These are phyloP conservation scores for sunflower (Helianthus annuus) DNA, from an alignment of 129 eudicot species.

Conservation along the genomic window HanXRQr2.0-SUNRISE NC_035436.2:154479163-154479662, in stretches of 20 bases:
- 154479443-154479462: constrained; percentile 69
- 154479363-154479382: constrained; percentile 18
- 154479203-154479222: constrained; percentile 50
- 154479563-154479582: constrained; percentile 86
- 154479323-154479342: constrained; percentile 67
- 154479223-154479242: constrained; percentile 88
- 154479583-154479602: constrained; percentile 69
- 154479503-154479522: constrained; percentile 69
- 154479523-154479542: constrained; percentile 45
- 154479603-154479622: constrained; percentile 55
- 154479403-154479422: constrained; percentile 74
- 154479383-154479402: constrained; percentile 78
- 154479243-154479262: constrained; percentile 61
- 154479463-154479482: constrained; percentile 79
- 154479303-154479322: constrained; percentile 62
- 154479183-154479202: constrained; percentile 22
- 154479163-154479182: constrained; percentile 29
- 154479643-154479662: constrained; percentile 63
- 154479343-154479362: constrained; percentile 44
- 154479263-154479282: constrained; percentile 63
- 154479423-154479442: constrained; percentile 71
- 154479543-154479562: constrained; percentile 82
- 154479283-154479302: constrained; percentile 64
- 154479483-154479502: constrained; percentile 83
- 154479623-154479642: constrained; percentile 43